Percentiles rank a stretch among this genome's conserved stretches.
These are phyloP conservation scores for Teunomyces funiuensis DNA, from an alignment of 805 yeast species.

Conservation along the genomic window DNA sequence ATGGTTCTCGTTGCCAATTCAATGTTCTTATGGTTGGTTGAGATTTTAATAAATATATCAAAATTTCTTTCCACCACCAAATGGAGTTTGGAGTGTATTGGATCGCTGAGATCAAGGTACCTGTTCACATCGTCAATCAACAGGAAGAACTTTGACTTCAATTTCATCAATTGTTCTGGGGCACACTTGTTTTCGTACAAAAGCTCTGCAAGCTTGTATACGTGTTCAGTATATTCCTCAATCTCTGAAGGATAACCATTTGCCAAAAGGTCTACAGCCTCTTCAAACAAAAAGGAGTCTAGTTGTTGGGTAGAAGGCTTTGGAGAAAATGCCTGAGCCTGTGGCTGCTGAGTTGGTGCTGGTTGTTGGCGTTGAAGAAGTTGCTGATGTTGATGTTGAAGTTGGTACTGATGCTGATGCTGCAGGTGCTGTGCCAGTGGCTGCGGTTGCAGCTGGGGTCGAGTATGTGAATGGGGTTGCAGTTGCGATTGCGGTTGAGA, in stretches of 20 bases:
- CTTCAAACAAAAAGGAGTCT: conserved; percentile 17
- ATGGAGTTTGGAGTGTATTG: conserved; percentile 32
- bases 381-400: conserved; percentile 7
- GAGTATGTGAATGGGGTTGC: conserved; percentile 11
- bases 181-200: conserved; percentile 19
- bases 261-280: conserved; percentile 26
- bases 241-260: conserved; percentile 28
- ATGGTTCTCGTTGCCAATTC: conserved; percentile 35
- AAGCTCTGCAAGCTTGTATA: conserved; percentile 29
- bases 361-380: conserved; percentile 6
- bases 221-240: conserved; percentile 39
- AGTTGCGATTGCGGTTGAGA: conserved; percentile 6
- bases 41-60: conserved; percentile 36
- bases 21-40: conserved; percentile 29
- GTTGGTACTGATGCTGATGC: conserved; percentile 8
- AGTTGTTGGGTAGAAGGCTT: conserved; percentile 2
- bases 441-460: conserved; percentile 8
- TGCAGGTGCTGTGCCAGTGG: conserved; percentile 8
- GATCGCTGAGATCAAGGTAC: conserved; percentile 24
- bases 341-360: neutral
- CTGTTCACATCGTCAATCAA: conserved; percentile 25
- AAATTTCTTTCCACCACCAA: conserved; percentile 38
- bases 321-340: conserved; percentile 1
- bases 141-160: conserved; percentile 24
- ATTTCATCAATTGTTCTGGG: conserved; percentile 13